Evolutionary conservation across 805 yeast genomes (phyloP), one percentile per base, ranked within the genome.

Genomic region (Priceomyces melissophilus): DNA sequence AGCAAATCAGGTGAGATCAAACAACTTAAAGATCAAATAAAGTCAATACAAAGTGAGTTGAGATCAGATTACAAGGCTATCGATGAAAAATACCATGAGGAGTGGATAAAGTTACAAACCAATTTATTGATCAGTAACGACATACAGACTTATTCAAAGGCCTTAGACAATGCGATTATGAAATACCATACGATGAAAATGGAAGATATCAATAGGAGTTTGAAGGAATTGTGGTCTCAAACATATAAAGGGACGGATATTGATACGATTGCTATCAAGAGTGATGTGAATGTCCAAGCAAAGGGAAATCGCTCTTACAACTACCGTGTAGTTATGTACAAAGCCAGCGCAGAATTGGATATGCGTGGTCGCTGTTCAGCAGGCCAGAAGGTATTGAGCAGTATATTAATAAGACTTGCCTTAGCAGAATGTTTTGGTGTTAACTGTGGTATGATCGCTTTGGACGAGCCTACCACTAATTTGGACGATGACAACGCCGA

Each of bases 361-460:
- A 93, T 93, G 99, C 76, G 99, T 46, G 99, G 99, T 0, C 69
- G 99, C 43, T 93, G 99, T 60, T 87, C 96, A 1, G 98, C 99
- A 0, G 99, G 99, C 0, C 99, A 93, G 61, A 87, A 89, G 54
- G 97, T 93, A 3, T 64, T 93, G 35, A 96, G 98, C 0, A 84
- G 95, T 30, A 90, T 93, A 36, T 81, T 93, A 26, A 91, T 93
- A 42, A 73, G 99, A 41, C 65, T 93, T 41, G 96, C 97, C 0
- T 68, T 93, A 36, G 93, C 98, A 1, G 98, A 93, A 61, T 87
- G 97, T 54, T 91, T 93, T 68, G 98, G 99, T 6, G 75, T 82
- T 1, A 87, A 86, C 56, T 91, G 96, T 67, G 99, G 99, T 37
- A 85, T 93, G 63, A 87, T 93, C 52, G 96, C 98, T 0, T 71